A percentile compares a stretch with the other conserved stretches of the same genome.
These are phyloP conservation scores for Alternaria conjuncta DNA, from an alignment of 2,329 filamentous ascomycete genomes.

Conservation along the genomic window DNA sequence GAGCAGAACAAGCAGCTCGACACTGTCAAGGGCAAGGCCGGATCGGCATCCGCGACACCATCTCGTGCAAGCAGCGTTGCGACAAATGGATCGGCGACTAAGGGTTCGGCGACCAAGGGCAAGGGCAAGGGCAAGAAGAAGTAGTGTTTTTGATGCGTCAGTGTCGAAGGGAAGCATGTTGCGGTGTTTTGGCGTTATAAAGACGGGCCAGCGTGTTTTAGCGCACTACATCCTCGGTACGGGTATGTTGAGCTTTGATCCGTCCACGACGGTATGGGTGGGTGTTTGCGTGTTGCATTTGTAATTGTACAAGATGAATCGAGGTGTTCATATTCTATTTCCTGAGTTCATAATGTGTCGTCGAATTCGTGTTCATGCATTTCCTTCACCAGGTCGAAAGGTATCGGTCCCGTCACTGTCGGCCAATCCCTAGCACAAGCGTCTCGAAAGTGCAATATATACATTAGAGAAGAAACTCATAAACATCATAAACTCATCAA, in stretches of 20 bases:
- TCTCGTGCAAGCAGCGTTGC: constrained; percentile 89
- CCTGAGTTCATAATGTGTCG: neutral
- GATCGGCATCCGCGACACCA: constrained; percentile 75
- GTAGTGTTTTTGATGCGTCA: constrained; percentile 17
- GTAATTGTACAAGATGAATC: neutral
- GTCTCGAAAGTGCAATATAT: neutral
- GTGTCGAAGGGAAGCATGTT: neutral
- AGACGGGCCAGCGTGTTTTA: neutral
- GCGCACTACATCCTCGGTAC: neutral
- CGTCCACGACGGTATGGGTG: neutral
- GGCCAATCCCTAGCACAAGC: neutral
- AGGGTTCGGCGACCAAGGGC: constrained; percentile 60
- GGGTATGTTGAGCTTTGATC: neutral
- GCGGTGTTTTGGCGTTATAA: constrained; percentile 2
- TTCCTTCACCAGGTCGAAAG: neutral
- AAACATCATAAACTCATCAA: neutral
- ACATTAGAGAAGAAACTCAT: neutral
- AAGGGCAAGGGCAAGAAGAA: constrained; percentile 61
- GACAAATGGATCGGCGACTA: constrained; percentile 68
- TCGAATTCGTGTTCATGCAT: neutral
- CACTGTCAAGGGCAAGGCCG: constrained; percentile 78
- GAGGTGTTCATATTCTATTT: neutral
- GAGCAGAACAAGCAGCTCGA: constrained; percentile 90
- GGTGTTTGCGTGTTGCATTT: neutral
- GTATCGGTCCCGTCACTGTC: neutral